Evolutionary conservation across 139 green algal genomes (phyloP).

Genomic region (Tetraselmis chui): DNA sequence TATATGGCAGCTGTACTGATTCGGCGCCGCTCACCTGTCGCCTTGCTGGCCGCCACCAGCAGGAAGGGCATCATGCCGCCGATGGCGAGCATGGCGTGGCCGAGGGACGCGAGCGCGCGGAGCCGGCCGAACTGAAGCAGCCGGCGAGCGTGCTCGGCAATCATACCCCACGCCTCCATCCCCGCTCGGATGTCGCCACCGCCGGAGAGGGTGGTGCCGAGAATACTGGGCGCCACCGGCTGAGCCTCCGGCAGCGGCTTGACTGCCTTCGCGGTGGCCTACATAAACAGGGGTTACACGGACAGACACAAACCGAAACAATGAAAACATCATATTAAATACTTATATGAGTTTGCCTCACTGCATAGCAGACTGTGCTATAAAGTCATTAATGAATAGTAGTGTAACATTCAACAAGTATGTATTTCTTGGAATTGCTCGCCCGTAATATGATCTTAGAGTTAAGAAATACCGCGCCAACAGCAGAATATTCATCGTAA

Average conservation of each 20-base stretch:
- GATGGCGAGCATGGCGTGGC: not conserved
- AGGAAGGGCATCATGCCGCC: not conserved
- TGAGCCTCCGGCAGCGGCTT: not conserved
- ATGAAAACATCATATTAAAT: no score
- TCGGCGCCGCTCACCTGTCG: not conserved
- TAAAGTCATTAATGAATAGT: not conserved
- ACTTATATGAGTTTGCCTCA: not conserved
- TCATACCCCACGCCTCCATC: not conserved
- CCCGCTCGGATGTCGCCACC: not conserved
- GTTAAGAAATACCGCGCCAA: no score
- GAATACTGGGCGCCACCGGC: not conserved
- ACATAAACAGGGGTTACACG: not conserved
- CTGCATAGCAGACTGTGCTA: not conserved
- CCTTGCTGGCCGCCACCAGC: not conserved
- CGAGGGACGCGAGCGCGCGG: not conserved
- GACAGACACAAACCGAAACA: not conserved
- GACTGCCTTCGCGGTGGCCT: not conserved
- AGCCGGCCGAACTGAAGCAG: not conserved
- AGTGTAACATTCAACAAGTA: no score
- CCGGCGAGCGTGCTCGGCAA: not conserved
- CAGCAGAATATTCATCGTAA: no score
- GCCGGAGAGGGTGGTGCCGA: not conserved
- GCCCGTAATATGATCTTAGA: no score
- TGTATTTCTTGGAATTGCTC: no score
- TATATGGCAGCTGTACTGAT: no score